Conservation (phyloP, 352 stramenopile species). For the Pythium aquatile region DNA sequence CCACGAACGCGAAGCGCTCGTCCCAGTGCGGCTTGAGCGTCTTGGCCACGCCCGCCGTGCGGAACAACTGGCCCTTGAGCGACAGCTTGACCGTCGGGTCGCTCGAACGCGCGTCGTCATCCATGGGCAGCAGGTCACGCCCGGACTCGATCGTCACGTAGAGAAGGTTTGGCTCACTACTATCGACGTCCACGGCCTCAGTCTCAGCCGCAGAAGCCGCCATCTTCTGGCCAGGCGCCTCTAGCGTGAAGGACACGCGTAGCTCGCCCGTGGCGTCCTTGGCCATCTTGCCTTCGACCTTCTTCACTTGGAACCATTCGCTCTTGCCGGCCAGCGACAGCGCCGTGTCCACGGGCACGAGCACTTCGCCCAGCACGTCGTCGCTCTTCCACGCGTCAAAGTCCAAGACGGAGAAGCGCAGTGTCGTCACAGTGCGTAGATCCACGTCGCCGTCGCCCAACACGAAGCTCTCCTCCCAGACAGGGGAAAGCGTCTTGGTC, state of each 20-base stretch:
- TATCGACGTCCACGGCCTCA: background rate
- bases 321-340: conserved; percentile 15
- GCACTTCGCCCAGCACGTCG: conserved; percentile 64
- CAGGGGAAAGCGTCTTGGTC: conserved; percentile 49
- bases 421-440: conserved; percentile 55
- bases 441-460: conserved; percentile 50
- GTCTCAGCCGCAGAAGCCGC: background rate
- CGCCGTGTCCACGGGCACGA: conserved; percentile 59
- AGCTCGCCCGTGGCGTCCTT: conserved; percentile 60
- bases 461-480: conserved; percentile 49
- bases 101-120: conserved; percentile 68
- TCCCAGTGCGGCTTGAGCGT: conserved; percentile 79
- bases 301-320: conserved; percentile 53
- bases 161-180: conserved; percentile 48
- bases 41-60: conserved; percentile 63
- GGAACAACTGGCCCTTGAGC: conserved; percentile 69
- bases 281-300: conserved; percentile 43
- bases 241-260: conserved; percentile 38
- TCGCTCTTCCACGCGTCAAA: conserved; percentile 61
- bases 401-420: conserved; percentile 58
- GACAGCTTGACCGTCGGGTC: conserved; percentile 87
- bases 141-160: conserved; percentile 74
- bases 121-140: conserved; percentile 79
- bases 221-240: background rate
- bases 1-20: conserved; percentile 57